A percentile compares a stretch with the other conserved stretches of the same genome.
Evolutionary conservation across 371 early-diverging fungal species (phyloP).

Genomic region (Actinomucor elegans): DNA sequence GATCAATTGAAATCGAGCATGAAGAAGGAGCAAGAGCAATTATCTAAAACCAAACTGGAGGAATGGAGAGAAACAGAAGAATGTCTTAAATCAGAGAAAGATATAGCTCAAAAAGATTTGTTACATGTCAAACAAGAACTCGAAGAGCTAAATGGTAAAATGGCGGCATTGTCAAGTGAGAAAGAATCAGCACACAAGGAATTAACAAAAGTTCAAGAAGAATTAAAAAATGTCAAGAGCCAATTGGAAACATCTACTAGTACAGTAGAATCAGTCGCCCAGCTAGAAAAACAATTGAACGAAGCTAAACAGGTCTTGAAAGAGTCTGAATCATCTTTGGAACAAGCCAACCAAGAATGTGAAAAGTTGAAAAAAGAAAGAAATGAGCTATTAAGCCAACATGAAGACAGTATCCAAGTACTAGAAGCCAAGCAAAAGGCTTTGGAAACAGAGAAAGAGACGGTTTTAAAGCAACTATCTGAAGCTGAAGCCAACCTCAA

Average conservation of each 20-base stretch:
- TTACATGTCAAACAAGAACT: not conserved
- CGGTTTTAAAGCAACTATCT: constrained; percentile 10
- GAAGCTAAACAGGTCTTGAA: not conserved
- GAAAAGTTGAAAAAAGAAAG: not conserved
- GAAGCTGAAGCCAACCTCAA: constrained; percentile 18
- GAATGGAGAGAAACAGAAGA: not conserved
- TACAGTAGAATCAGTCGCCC: not conserved
- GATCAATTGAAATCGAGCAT: not conserved
- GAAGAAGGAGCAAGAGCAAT: not conserved
- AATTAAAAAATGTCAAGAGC: not conserved
- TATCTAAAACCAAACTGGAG: not conserved
- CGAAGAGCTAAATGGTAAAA: not conserved
- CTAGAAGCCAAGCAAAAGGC: constrained; percentile 64
- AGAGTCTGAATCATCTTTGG: not conserved
- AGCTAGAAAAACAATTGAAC: not conserved
- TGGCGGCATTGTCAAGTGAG: not conserved
- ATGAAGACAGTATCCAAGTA: not conserved
- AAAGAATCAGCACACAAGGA: not conserved
- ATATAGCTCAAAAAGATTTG: not conserved
- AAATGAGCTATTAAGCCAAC: not conserved
- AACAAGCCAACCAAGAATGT: not conserved
- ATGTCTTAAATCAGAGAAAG: not conserved
- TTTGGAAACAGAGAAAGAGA: constrained; percentile 72
- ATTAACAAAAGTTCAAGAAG: not conserved
- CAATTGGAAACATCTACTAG: not conserved